These are phyloP conservation scores for Solanum chiquidenum DNA, from an alignment of 257 asterid species.

Conservation along the genomic window DNA sequence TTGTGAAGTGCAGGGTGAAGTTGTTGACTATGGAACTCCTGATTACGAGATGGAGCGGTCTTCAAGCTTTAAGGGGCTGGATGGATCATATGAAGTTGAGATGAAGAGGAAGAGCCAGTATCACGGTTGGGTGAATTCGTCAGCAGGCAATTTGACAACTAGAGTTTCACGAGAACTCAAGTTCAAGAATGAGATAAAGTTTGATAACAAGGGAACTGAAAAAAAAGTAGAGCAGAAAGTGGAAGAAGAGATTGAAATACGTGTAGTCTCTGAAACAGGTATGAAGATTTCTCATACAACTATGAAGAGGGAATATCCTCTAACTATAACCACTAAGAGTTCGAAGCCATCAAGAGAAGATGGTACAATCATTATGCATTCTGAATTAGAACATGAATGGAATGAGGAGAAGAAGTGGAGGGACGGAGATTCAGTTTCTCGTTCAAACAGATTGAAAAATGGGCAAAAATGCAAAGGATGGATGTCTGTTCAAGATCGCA, in stretches of 20 bases:
- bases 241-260: conserved; percentile 21
- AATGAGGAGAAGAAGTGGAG: conserved; percentile 19
- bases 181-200: conserved; percentile 42
- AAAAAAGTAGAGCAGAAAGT: conserved; percentile 45
- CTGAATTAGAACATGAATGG: conserved; percentile 33
- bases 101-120: conserved; percentile 28
- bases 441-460: conserved; percentile 19
- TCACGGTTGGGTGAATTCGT: conserved; percentile 70
- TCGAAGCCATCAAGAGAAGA: conserved; percentile 20
- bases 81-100: conserved; percentile 48
- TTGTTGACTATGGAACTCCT: conserved; percentile 20
- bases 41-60: conserved; percentile 15
- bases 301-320: conserved; percentile 35
- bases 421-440: background rate
- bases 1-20: conserved; percentile 39
- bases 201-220: conserved; percentile 25
- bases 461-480: conserved; percentile 44
- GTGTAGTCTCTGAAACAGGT: conserved; percentile 12
- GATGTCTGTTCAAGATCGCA: conserved; percentile 46
- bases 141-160: conserved; percentile 56
- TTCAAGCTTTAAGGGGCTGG: conserved; percentile 20
- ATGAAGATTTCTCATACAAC: background rate
- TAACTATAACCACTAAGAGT: conserved; percentile 20
- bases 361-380: conserved; percentile 19
- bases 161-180: conserved; percentile 15